These are phyloP conservation scores for Combretum micranthum DNA, from an alignment of 345 rosid species.

Conservation along the genomic window DNA sequence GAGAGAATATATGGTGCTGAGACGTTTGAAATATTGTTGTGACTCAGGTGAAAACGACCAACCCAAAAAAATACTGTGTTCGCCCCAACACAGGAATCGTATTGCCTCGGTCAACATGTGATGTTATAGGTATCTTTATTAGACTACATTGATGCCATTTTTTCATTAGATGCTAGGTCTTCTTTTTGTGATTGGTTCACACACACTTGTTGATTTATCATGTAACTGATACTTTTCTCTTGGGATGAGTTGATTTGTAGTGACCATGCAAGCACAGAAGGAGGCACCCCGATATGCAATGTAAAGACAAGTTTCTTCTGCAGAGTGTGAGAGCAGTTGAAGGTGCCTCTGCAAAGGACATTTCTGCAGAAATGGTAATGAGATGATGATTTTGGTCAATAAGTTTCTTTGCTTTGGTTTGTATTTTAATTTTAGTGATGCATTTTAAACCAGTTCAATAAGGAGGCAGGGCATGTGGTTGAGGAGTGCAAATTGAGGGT, in stretches of 20 bases:
- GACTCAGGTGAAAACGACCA: slow-evolving; percentile 75
- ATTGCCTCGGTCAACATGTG: slow-evolving; percentile 61
- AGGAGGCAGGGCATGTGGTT: slow-evolving; percentile 62
- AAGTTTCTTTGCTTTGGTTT: slow-evolving; percentile 3
- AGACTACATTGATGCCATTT: slow-evolving; percentile 1
- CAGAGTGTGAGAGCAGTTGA: slow-evolving; percentile 57
- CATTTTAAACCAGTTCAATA: slow-evolving; percentile 42
- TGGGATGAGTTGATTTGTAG: slow-evolving; percentile 23
- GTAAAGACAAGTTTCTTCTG: slow-evolving; percentile 78
- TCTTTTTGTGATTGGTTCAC: no score
- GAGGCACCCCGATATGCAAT: slow-evolving; percentile 77
- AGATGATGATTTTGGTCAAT: not conserved
- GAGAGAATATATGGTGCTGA: slow-evolving; percentile 6
- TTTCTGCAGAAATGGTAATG: slow-evolving; percentile 64
- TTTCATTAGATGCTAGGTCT: no score
- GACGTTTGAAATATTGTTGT: slow-evolving; percentile 1
- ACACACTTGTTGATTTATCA: no score
- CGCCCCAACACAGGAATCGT: slow-evolving; percentile 75
- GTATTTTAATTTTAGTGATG: not conserved
- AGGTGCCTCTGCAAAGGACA: slow-evolving; percentile 46
- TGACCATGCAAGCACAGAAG: slow-evolving; percentile 83
- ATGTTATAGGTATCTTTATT: slow-evolving; percentile 39
- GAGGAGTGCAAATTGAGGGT: slow-evolving; percentile 77
- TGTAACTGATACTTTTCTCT: not conserved
- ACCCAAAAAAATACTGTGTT: slow-evolving; percentile 78